Percentiles rank a stretch among this genome's conserved stretches.
phyloP scores from a whole-genome alignment of 768 basidiomycete species.

The Tylopilus sp. region DNA sequence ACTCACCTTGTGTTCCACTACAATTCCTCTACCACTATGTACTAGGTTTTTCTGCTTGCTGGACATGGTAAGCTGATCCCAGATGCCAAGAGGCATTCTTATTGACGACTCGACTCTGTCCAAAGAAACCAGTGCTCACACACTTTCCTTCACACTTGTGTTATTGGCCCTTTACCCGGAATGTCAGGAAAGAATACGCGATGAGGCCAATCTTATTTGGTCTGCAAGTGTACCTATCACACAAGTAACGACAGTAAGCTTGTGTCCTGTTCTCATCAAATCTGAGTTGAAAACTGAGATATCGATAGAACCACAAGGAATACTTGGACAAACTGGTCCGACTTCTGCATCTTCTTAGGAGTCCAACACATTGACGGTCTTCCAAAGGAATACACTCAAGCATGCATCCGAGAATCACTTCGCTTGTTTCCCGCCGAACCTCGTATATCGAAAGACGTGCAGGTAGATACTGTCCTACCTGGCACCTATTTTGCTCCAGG shows the following conservation, averaged over 20 bases:
- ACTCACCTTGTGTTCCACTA: not conserved
- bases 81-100: not conserved
- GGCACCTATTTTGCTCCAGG: constrained; percentile 32
- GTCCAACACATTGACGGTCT: not conserved
- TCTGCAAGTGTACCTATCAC: constrained; percentile 32
- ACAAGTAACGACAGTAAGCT: constrained; percentile 28
- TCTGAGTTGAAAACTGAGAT: not conserved
- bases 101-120: not conserved
- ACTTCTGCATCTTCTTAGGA: not conserved
- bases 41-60: constrained; percentile 45
- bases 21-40: not conserved
- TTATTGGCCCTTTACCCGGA: constrained; percentile 51
- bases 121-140: constrained; percentile 47
- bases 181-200: constrained; percentile 42
- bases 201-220: constrained; percentile 41
- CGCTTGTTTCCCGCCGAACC: constrained; percentile 39
- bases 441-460: constrained; percentile 35
- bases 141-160: constrained; percentile 40
- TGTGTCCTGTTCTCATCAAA: not conserved
- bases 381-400: constrained; percentile 39
- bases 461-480: constrained; percentile 33
- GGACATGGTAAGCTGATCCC: constrained; percentile 38
- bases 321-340: constrained; percentile 38
- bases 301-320: constrained; percentile 39
- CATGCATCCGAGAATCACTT: constrained; percentile 44